Evolutionary conservation across 139 green algal genomes (phyloP).

Genomic region (Chlorella sorokiniana): DNA sequence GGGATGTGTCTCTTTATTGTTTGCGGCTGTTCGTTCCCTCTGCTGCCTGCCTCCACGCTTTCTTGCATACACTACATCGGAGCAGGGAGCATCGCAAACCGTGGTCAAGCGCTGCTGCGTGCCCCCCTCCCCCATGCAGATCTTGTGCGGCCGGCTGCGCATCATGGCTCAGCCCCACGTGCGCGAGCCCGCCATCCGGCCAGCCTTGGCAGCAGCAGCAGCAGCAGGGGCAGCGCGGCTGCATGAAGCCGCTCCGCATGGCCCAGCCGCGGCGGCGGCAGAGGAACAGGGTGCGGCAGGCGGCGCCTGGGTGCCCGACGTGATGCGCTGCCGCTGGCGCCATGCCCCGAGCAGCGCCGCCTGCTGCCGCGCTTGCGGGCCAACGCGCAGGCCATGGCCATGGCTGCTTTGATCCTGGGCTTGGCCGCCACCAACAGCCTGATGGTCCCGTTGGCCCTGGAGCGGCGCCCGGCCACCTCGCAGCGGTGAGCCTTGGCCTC

Average conservation of each 20-base stretch:
- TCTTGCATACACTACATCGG: too few relatives aligned
- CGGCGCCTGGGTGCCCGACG: slow-evolving; percentile 58
- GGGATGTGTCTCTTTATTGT: neutral
- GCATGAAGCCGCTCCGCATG: neutral
- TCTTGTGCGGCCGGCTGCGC: slow-evolving; percentile 74
- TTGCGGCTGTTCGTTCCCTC: neutral
- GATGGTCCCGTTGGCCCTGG: slow-evolving; percentile 66
- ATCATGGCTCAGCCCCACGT: slow-evolving; percentile 68
- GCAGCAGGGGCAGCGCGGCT: neutral
- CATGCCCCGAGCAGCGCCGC: slow-evolving; percentile 44
- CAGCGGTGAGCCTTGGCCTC: neutral
- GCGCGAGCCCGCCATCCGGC: slow-evolving; percentile 24
- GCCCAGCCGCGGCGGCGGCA: neutral
- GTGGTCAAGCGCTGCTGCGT: neutral
- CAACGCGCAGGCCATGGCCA: slow-evolving; percentile 67
- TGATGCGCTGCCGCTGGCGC: slow-evolving; percentile 77
- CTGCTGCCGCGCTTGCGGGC: slow-evolving; percentile 62
- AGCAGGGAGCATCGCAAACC: too few relatives aligned
- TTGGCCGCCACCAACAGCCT: slow-evolving; percentile 74
- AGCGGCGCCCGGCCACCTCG: slow-evolving; percentile 30
- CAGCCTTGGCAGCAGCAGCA: neutral
- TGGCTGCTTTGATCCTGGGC: slow-evolving; percentile 50
- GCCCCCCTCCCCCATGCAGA: slow-evolving; percentile 48
- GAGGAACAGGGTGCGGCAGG: slow-evolving; percentile 22
- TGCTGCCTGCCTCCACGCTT: too few relatives aligned